Conservation (phyloP, 306 rosid species). For the Ammopiptanthus mongolicus region DNA sequence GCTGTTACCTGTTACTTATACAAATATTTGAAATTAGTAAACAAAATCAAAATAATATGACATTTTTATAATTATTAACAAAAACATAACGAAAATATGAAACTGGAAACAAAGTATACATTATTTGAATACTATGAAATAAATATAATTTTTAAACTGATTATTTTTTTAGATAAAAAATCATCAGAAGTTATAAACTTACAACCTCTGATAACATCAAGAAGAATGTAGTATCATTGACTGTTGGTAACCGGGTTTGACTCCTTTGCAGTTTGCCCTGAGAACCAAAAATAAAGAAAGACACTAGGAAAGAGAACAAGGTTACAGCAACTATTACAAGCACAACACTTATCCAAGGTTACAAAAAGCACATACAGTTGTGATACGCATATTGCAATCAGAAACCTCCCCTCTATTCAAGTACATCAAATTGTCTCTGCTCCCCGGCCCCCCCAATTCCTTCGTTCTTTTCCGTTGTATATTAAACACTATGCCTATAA, state of each 20-base stretch:
- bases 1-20: too few species aligned
- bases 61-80: too few species aligned
- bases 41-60: too few species aligned
- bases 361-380: not conserved
- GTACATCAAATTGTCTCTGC: conserved; percentile 2
- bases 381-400: conserved; percentile 16
- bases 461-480: not conserved
- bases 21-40: too few species aligned
- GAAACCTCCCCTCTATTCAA: conserved; percentile 8
- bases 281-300: not conserved
- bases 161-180: not conserved
- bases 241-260: not conserved
- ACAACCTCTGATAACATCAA: not conserved
- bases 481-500: not conserved
- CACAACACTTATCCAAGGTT: conserved; percentile 1
- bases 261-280: not conserved
- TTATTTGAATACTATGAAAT: not conserved
- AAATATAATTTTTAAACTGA: not conserved
- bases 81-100: too few species aligned
- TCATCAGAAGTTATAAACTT: too few species aligned
- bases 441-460: not conserved
- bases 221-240: not conserved
- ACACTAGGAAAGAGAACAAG: not conserved
- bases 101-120: too few species aligned
- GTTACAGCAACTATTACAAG: not conserved